Evolutionary conservation across 106 monocot species (phyloP).

Genomic region (Acorus calamus): DNA sequence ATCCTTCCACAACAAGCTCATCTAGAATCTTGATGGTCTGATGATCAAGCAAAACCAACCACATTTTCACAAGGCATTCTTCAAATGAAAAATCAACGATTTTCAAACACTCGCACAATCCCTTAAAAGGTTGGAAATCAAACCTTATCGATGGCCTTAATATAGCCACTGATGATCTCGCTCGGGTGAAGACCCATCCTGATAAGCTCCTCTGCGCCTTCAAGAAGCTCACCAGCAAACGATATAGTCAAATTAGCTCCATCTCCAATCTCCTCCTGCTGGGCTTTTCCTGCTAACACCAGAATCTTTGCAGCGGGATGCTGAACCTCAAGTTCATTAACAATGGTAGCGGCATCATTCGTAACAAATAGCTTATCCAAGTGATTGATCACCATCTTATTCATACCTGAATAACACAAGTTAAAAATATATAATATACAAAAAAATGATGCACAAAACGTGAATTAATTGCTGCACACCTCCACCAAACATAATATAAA

Average conservation of each 20-base stretch:
- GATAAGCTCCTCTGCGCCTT: constrained; percentile 84
- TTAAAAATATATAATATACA: background rate
- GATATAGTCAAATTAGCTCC: constrained; percentile 93
- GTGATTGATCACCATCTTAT: constrained; percentile 99
- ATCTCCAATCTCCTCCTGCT: constrained; percentile 95
- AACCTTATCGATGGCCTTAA: constrained; percentile 73
- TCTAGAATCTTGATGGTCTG: constrained; percentile 64
- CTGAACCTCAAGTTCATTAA: constrained; percentile 94
- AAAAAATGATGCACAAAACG: background rate
- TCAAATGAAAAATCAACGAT: background rate
- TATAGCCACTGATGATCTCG: constrained; percentile 95
- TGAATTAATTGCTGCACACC: too few relatives aligned
- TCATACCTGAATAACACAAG: constrained; percentile 49
- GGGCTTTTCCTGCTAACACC: constrained; percentile 85
- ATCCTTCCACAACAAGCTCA: constrained; percentile 76
- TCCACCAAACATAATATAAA: too few relatives aligned
- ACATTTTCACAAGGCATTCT: background rate
- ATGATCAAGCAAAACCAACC: background rate
- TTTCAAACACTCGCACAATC: too few relatives aligned
- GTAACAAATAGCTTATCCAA: constrained; percentile 97
- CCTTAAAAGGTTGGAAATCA: too few relatives aligned
- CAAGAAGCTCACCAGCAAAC: constrained; percentile 85
- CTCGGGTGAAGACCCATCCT: constrained; percentile 95
- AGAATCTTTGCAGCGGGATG: constrained; percentile 94
- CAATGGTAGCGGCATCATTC: constrained; percentile 93